phyloP scores from a whole-genome alignment of 2,329 filamentous ascomycete species.

The Ophiostoma novo-ulmi region DNA sequence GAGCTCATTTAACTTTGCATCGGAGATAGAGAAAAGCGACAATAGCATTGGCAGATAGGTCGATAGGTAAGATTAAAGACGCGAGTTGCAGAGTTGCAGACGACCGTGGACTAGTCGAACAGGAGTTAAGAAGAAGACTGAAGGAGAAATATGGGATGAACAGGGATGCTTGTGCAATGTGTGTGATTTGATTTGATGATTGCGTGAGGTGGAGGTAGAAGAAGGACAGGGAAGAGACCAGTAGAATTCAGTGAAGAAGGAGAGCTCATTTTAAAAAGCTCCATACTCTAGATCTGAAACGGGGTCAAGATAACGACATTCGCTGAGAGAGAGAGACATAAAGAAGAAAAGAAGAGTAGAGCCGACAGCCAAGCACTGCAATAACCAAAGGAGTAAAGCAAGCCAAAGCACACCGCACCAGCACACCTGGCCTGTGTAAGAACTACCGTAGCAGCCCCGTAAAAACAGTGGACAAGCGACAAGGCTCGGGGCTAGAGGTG shows the following conservation, averaged over 20 bases:
- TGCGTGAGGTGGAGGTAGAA: constrained; percentile 14
- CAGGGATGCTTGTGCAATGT: constrained; percentile 9
- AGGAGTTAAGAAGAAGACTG: neutral
- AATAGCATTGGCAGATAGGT: neutral
- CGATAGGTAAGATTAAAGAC: constrained; percentile 8
- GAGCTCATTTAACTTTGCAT: constrained; percentile 10
- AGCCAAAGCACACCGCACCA: constrained; percentile 2
- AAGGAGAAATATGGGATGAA: constrained; percentile 4
- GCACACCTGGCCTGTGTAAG: neutral
- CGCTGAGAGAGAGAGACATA: neutral
- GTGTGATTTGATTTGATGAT: constrained; percentile 21
- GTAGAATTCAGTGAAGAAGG: neutral
- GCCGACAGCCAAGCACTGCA: neutral
- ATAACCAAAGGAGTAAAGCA: neutral
- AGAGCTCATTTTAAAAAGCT: constrained; percentile 1
- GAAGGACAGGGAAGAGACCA: neutral
- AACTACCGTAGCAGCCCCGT: neutral
- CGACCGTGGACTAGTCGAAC: constrained; percentile 3
- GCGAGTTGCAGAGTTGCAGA: neutral
- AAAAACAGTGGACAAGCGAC: constrained; percentile 4
- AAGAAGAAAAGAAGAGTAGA: neutral
- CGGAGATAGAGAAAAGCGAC: constrained; percentile 2
- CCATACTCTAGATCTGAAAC: constrained; percentile 8
- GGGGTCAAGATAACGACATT: neutral
- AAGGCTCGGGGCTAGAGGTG: constrained; percentile 8